Evolutionary conservation across 768 basidiomycete species (phyloP).

Genomic region (Tubosaeta sp.): DNA sequence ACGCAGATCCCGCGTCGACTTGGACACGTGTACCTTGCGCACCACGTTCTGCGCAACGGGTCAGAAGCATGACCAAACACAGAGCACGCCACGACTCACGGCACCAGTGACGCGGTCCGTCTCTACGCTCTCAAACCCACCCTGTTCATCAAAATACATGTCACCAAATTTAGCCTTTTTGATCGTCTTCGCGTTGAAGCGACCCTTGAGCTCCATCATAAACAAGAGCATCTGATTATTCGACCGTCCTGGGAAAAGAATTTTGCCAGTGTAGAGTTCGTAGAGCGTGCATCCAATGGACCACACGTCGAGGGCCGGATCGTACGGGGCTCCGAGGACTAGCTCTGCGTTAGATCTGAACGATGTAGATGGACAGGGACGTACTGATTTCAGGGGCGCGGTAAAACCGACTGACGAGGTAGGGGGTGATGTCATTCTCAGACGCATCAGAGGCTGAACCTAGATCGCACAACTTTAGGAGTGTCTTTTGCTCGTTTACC

Average conservation of each 20-base stretch:
- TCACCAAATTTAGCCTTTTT: conserved; percentile 93
- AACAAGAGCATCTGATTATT: conserved; percentile 97
- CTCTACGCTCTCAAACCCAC: conserved; percentile 80
- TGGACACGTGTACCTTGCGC: conserved; percentile 77
- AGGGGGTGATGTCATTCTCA: conserved; percentile 97
- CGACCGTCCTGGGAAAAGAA: conserved; percentile 91
- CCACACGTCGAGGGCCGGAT: conserved; percentile 93
- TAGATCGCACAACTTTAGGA: conserved; percentile 92
- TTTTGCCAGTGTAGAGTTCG: conserved; percentile 93
- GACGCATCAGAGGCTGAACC: conserved; percentile 95
- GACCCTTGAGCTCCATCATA: conserved; percentile 97
- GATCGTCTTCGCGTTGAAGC: conserved; percentile 90
- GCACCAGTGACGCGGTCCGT: conserved; percentile 78
- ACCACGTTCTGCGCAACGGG: conserved; percentile 60
- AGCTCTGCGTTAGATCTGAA: conserved; percentile 13
- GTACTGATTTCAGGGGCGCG: conserved; percentile 98
- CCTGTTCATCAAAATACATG: conserved; percentile 90
- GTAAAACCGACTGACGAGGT: conserved; percentile 96
- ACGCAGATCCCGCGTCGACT: conserved; percentile 77
- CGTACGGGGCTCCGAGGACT: conserved; percentile 96
- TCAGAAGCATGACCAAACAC: conserved; percentile 16
- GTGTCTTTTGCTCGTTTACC: conserved; percentile 94
- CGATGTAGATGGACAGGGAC: conserved; percentile 23
- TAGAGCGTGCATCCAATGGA: conserved; percentile 97
- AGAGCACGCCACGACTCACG: conserved; percentile 46